Percentiles rank a stretch among this genome's conserved stretches.
These are phyloP conservation scores for Entomophthora muscae DNA, from an alignment of 371 early-diverging fungal species.

Conservation along the genomic window DNA sequence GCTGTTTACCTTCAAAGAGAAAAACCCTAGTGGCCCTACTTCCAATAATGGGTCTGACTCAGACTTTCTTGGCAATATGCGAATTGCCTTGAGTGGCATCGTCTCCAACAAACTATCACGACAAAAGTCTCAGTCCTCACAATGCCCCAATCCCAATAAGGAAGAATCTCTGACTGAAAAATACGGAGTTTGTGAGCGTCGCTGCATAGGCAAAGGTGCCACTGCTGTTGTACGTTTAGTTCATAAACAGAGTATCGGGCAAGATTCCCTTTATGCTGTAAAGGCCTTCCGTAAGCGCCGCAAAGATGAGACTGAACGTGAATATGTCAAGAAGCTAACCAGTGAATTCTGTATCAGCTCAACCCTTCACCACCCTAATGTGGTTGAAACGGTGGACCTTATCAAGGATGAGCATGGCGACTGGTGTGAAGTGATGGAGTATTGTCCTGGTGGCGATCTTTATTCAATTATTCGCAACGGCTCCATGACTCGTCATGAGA, in stretches of 20 bases:
- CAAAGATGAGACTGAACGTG: constrained; percentile 66
- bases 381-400: constrained; percentile 82
- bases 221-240: constrained; percentile 79
- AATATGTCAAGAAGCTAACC: constrained; percentile 76
- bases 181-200: constrained; percentile 59
- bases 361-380: constrained; percentile 68
- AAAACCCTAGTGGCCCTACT: not conserved
- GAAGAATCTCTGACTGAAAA: no score
- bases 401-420: constrained; percentile 62
- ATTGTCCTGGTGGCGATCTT: constrained; percentile 82
- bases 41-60: not conserved
- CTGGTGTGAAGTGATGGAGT: constrained; percentile 89
- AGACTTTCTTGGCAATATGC: not conserved
- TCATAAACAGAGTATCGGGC: constrained; percentile 25
- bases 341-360: constrained; percentile 86
- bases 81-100: not conserved
- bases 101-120: constrained; percentile 12
- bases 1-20: not conserved
- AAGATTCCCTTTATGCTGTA: constrained; percentile 66
- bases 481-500: constrained; percentile 50
- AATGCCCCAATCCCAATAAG: no score
- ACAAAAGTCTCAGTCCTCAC: not conserved
- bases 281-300: constrained; percentile 77
- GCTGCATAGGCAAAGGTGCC: constrained; percentile 75
- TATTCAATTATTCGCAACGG: constrained; percentile 51